A percentile compares a stretch with the other conserved stretches of the same genome.
phyloP scores from a whole-genome alignment of 2,329 filamentous ascomycete genomes.

The Ascochyta viciae-villosae region DNA sequence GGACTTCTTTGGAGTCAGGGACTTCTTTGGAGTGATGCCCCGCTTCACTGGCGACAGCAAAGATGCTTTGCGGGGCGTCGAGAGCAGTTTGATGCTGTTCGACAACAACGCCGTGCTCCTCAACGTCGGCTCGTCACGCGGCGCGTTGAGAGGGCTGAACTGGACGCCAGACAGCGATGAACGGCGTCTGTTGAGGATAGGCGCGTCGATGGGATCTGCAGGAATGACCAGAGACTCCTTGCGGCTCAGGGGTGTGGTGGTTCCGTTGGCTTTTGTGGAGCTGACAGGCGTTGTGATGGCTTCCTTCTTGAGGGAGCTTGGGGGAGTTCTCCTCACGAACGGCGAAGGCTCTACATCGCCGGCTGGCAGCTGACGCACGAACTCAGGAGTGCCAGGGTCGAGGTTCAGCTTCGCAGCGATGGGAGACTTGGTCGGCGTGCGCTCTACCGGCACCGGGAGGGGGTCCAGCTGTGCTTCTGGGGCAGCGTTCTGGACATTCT shows the following conservation, averaged over 20 bases:
- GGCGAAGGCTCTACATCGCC: slow-evolving; percentile 46
- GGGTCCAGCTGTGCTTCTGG: slow-evolving; percentile 23
- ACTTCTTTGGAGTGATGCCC: slow-evolving; percentile 46
- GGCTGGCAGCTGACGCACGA: slow-evolving; percentile 34
- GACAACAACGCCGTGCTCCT: slow-evolving; percentile 46
- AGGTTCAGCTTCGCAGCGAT: slow-evolving; percentile 34
- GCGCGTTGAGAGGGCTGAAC: slow-evolving; percentile 43
- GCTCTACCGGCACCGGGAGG: slow-evolving; percentile 3
- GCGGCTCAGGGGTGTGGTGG: slow-evolving; percentile 34
- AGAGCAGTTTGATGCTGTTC: slow-evolving; percentile 57
- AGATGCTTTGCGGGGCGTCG: slow-evolving; percentile 57
- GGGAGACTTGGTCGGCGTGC: slow-evolving; percentile 36
- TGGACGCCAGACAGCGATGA: slow-evolving; percentile 45
- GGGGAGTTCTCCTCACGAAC: slow-evolving; percentile 38
- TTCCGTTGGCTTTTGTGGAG: slow-evolving; percentile 17
- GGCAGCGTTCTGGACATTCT: neutral
- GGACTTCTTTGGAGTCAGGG: slow-evolving; percentile 46
- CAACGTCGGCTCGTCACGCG: slow-evolving; percentile 37
- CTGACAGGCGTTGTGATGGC: slow-evolving; percentile 35
- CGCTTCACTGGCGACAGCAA: slow-evolving; percentile 53
- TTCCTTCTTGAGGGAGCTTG: slow-evolving; percentile 29
- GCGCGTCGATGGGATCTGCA: slow-evolving; percentile 44
- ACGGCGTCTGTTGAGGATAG: slow-evolving; percentile 44
- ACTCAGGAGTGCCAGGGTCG: slow-evolving; percentile 39
- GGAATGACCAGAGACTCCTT: slow-evolving; percentile 29